Conservation (phyloP, 2,329 filamentous ascomycete genomes). For the Fusarium sp. region DNA sequence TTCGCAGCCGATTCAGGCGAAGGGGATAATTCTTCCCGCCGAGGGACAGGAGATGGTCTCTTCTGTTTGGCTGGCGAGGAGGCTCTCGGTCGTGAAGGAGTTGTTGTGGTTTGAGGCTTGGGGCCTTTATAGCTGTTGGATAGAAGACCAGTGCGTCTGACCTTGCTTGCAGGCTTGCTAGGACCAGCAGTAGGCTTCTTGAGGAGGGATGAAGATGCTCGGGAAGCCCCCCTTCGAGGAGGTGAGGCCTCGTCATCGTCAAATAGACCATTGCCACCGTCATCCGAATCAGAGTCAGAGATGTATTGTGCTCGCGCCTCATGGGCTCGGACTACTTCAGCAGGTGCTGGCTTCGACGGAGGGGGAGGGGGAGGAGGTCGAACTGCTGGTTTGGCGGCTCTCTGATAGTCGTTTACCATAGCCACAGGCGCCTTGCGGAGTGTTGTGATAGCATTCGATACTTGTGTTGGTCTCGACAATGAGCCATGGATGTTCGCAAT, state of each 20-base stretch:
- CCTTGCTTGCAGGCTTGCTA: background rate
- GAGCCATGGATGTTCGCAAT: conserved; percentile 61
- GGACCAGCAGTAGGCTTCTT: conserved; percentile 28
- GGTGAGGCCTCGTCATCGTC: conserved; percentile 31
- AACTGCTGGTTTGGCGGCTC: conserved; percentile 53
- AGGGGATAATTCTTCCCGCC: conserved; percentile 33
- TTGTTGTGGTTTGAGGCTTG: conserved; percentile 28
- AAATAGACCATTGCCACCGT: conserved; percentile 36
- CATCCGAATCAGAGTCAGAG: conserved; percentile 53
- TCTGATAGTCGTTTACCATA: conserved; percentile 65
- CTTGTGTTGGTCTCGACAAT: conserved; percentile 52
- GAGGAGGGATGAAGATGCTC: conserved; percentile 30
- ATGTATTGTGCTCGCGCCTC: conserved; percentile 53
- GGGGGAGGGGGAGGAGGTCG: conserved; percentile 41
- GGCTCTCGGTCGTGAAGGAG: conserved; percentile 19
- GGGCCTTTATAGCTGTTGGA: conserved; percentile 44
- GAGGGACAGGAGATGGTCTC: conserved; percentile 25
- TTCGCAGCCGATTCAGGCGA: conserved; percentile 26
- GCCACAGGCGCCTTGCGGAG: conserved; percentile 62
- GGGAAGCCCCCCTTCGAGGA: conserved; percentile 17
- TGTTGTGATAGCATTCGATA: conserved; percentile 48
- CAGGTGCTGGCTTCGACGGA: conserved; percentile 32
- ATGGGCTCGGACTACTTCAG: conserved; percentile 45
- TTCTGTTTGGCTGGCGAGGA: conserved; percentile 8
- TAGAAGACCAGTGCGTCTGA: conserved; percentile 41